Percentiles rank a stretch among this genome's conserved stretches.
These are phyloP conservation scores for Entelexis paramagnoliae DNA, from an alignment of 1,139 yeast genomes.

Conservation along the genomic window DNA sequence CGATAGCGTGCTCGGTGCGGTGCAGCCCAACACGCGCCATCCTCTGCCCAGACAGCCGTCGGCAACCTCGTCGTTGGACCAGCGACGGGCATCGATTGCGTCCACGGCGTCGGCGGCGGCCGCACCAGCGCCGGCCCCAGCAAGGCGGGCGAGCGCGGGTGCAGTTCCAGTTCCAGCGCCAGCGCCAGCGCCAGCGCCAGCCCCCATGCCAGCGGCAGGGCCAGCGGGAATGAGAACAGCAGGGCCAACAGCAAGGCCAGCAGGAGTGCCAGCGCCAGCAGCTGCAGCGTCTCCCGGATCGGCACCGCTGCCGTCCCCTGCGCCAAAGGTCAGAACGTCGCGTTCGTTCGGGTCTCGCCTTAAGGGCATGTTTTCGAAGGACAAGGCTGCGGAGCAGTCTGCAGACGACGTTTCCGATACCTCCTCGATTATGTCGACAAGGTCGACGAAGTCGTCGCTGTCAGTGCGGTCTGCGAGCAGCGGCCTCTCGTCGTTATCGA, in stretches of 20 bases:
- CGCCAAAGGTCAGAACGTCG: background rate
- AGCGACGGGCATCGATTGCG: background rate
- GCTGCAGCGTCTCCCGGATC: no score
- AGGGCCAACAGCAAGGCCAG: no score
- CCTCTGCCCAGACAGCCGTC: background rate
- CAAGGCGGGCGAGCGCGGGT: no score
- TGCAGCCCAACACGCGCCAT: background rate
- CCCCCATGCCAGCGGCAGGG: no score
- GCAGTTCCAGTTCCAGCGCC: no score
- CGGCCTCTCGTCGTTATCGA: constrained; percentile 3
- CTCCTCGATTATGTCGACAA: constrained; percentile 7
- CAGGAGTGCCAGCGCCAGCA: no score
- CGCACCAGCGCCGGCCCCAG: no score
- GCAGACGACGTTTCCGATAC: constrained; percentile 6
- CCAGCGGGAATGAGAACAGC: no score
- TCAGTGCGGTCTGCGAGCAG: constrained; percentile 10
- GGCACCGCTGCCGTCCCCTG: background rate
- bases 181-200: no score
- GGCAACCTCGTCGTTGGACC: background rate
- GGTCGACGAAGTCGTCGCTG: constrained; percentile 8
- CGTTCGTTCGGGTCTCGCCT: constrained; percentile 12
- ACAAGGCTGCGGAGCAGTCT: background rate
- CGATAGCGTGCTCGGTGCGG: background rate
- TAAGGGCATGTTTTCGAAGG: constrained; percentile 4
- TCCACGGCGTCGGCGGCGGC: background rate